Base-by-base conservation (phyloP, 805 yeast genomes). In the Schwanniomyces yamadae region DNA sequence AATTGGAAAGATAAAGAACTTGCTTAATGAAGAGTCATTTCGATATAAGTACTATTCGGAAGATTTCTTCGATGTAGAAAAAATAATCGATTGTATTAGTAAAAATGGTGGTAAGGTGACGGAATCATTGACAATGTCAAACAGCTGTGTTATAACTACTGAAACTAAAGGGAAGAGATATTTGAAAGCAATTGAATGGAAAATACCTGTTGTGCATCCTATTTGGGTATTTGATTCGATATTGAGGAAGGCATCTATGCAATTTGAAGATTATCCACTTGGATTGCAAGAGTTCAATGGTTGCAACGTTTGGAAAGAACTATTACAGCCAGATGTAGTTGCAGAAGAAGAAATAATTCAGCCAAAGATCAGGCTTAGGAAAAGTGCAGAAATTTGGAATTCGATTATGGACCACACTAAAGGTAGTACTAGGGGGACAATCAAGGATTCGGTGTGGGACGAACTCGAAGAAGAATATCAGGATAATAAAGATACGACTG, bases 101-200 rank as follows among this genome's bases (percentile, higher is more conserved):
- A 52, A 59, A 4, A 52, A 71, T 46, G 82, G 81, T 3, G 86
- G 83, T 3, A 57, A 54, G 13, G 69, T 71, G 2, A 67, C 77
- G 1, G 76, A 73, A 15, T 69, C 82, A 1, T 56, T 80, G 23
- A 71, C 78, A 2, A 58, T 61, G 6, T 56, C 65, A 5, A 66
- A 66, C 31, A 46, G 66, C 2, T 64, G 72, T 39, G 57, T 80
- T 1, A 64, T 80, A 4, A 69, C 79, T n/a, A 66, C 77, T 19
- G 77, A 71, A 31, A 56, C 55, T 17, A 50, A 57, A 12, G 87
- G 87, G 0, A 71, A 65, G 38, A 49, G 85, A 34, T 79, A 66
- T 47, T 59, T 59, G 11, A 75, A 74, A 48, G 80, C 80, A 3
- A 26, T 67, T 2, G 76, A 74, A 48, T 75, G 80, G 80, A 58